phyloP scores from a whole-genome alignment of 2,329 filamentous ascomycete genomes.

The Alternaria longipes region DNA sequence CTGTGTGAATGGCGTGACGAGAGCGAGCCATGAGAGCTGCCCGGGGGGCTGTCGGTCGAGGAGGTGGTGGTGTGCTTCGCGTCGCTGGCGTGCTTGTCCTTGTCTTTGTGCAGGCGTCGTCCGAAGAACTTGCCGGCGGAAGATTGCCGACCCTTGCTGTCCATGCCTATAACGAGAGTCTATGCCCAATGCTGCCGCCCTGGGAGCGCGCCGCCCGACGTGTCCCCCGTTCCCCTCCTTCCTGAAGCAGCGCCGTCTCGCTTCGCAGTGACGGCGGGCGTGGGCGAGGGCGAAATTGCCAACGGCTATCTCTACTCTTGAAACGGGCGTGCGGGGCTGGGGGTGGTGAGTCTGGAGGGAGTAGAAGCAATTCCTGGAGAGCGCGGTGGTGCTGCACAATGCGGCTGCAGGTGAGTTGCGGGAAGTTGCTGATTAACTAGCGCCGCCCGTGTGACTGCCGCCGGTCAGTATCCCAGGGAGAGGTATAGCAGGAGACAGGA shows the following conservation, averaged over 20 bases:
- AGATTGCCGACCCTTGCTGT: conserved; percentile 83
- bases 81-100: conserved; percentile 45
- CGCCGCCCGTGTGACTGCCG: conserved; percentile 11
- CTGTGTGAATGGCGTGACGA: conserved; percentile 73
- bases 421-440: conserved; percentile 30
- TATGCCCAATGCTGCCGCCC: conserved; percentile 24
- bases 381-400: conserved; percentile 22
- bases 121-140: conserved; percentile 88
- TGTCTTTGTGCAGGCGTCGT: conserved; percentile 78
- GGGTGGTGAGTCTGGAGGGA: conserved; percentile 1
- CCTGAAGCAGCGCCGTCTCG: background rate
- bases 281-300: background rate
- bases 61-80: conserved; percentile 61
- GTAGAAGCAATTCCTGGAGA: conserved; percentile 11
- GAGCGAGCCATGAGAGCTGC: conserved; percentile 70
- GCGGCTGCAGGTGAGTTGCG: conserved; percentile 20
- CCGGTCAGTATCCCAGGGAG: conserved; percentile 1
- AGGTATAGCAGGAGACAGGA: background rate
- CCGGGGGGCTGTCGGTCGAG: conserved; percentile 68
- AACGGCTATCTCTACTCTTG: conserved; percentile 10
- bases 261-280: background rate
- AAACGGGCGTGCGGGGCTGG: conserved; percentile 27
- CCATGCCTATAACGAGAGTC: conserved; percentile 48
- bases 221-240: conserved; percentile 16
- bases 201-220: conserved; percentile 20